Conservation (phyloP, 2,329 filamentous ascomycete genomes). For the Epichloe bromicola region DNA sequence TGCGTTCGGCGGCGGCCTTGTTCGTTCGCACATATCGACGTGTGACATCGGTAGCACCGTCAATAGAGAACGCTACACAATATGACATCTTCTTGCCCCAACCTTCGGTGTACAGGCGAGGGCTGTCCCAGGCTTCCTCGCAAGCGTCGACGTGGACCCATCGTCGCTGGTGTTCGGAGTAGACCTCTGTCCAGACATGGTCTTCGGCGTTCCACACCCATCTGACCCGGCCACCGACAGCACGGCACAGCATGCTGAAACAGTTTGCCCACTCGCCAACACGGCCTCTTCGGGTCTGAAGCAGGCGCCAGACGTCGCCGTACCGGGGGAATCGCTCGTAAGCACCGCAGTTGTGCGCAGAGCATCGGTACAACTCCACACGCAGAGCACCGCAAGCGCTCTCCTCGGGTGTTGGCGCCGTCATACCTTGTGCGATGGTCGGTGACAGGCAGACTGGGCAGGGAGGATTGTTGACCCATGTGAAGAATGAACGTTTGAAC, state of each 20-base stretch:
- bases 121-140: constrained; percentile 92
- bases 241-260: constrained; percentile 95
- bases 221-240: constrained; percentile 76
- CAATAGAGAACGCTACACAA: constrained; percentile 90
- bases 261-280: constrained; percentile 97
- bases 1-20: constrained; percentile 61
- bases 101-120: constrained; percentile 80
- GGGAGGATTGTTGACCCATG: constrained; percentile 90
- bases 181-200: constrained; percentile 95
- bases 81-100: constrained; percentile 97
- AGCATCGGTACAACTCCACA: constrained; percentile 86
- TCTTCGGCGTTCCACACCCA: constrained; percentile 99
- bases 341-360: constrained; percentile 56
- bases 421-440: constrained; percentile 72
- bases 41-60: constrained; percentile 59
- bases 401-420: constrained; percentile 77
- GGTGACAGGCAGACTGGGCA: constrained; percentile 73
- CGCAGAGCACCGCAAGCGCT: constrained; percentile 73
- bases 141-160: constrained; percentile 97
- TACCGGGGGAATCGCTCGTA: constrained; percentile 94
- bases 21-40: constrained; percentile 58
- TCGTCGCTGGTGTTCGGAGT: constrained; percentile 81
- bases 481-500: constrained; percentile 93
- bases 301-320: constrained; percentile 83
- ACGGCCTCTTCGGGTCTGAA: constrained; percentile 76